Evolutionary conservation across 1,284 basidiomycete genomes (phyloP).

Genomic region (Lignosus rhinocerotis): DNA sequence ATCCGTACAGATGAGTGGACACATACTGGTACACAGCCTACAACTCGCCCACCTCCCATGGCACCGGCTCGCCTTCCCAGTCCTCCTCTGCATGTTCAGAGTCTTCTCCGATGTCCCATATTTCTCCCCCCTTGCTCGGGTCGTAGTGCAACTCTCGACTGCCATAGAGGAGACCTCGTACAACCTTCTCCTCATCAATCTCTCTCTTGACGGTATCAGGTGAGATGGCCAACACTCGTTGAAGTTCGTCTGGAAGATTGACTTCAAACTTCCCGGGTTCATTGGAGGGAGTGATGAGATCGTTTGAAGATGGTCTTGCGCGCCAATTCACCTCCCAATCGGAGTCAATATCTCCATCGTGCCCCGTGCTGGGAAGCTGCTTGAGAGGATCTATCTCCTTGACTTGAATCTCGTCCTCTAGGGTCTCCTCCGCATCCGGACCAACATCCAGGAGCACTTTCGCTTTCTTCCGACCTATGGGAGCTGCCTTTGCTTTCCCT

Average conservation of each 20-base stretch:
- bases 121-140: slow-evolving; percentile 61
- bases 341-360: slow-evolving; percentile 26
- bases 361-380: slow-evolving; percentile 12
- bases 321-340: slow-evolving; percentile 29
- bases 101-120: slow-evolving; percentile 76
- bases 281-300: slow-evolving; percentile 1
- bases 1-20: slow-evolving; percentile 17
- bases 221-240: slow-evolving; percentile 60
- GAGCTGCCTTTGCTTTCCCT: slow-evolving; percentile 36
- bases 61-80: slow-evolving; percentile 79
- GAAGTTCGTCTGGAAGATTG: slow-evolving; percentile 66
- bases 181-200: slow-evolving; percentile 53
- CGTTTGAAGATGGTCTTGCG: slow-evolving; percentile 9
- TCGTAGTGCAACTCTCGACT: slow-evolving; percentile 57
- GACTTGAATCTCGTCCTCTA: slow-evolving; percentile 32
- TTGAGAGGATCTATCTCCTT: slow-evolving; percentile 34
- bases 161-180: slow-evolving; percentile 61
- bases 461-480: slow-evolving; percentile 41
- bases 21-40: slow-evolving; percentile 37
- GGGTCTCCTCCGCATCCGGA: slow-evolving; percentile 29
- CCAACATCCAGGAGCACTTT: slow-evolving; percentile 31
- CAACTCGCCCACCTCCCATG: slow-evolving; percentile 76
- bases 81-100: slow-evolving; percentile 59
- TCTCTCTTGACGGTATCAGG: slow-evolving; percentile 37
- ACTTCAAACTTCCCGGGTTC: slow-evolving; percentile 46